Evolutionary conservation across 1,284 basidiomycete genomes (phyloP).

Genomic region (Apiotrichum sp.): DNA sequence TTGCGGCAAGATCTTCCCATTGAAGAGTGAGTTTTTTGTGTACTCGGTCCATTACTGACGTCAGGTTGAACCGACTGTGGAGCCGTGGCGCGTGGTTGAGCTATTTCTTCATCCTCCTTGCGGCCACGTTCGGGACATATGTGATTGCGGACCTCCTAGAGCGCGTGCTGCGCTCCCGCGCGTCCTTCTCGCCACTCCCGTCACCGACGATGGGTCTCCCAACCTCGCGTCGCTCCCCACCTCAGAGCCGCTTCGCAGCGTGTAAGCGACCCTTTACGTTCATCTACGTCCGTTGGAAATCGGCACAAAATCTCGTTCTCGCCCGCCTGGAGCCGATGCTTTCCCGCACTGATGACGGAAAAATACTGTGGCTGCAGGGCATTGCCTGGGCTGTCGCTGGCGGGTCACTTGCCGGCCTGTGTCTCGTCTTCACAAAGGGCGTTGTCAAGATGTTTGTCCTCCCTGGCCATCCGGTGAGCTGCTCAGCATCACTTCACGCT

Average conservation of each 20-base stretch:
- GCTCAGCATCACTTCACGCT: not conserved
- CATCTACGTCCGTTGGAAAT: slow-evolving; percentile 48
- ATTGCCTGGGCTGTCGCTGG: slow-evolving; percentile 88
- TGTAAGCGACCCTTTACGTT: not conserved
- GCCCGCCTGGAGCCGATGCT: slow-evolving; percentile 67
- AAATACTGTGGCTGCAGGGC: slow-evolving; percentile 78
- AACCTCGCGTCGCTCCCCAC: slow-evolving; percentile 19
- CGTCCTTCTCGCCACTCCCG: slow-evolving; percentile 51
- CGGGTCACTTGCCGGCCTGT: slow-evolving; percentile 78
- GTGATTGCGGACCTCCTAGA: slow-evolving; percentile 48
- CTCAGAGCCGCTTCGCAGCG: not conserved
- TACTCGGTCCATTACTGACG: not conserved
- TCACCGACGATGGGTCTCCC: slow-evolving; percentile 32
- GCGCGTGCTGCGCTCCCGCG: slow-evolving; percentile 36
- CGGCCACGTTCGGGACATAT: slow-evolving; percentile 61
- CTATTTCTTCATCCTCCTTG: slow-evolving; percentile 74
- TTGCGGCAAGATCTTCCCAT: slow-evolving; percentile 48
- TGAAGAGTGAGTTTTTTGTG: slow-evolving; percentile 40
- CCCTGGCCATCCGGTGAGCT: slow-evolving; percentile 40
- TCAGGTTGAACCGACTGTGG: slow-evolving; percentile 70
- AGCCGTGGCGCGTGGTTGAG: slow-evolving; percentile 73
- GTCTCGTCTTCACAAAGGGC: slow-evolving; percentile 85
- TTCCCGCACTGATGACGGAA: slow-evolving; percentile 68
- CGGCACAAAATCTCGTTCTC: slow-evolving; percentile 54
- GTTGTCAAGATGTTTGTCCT: slow-evolving; percentile 44